A percentile compares a stretch with the other conserved stretches of the same genome.
Conservation (phyloP, 2,329 filamentous ascomycete species). For the Colletotrichum limetticola region DNA sequence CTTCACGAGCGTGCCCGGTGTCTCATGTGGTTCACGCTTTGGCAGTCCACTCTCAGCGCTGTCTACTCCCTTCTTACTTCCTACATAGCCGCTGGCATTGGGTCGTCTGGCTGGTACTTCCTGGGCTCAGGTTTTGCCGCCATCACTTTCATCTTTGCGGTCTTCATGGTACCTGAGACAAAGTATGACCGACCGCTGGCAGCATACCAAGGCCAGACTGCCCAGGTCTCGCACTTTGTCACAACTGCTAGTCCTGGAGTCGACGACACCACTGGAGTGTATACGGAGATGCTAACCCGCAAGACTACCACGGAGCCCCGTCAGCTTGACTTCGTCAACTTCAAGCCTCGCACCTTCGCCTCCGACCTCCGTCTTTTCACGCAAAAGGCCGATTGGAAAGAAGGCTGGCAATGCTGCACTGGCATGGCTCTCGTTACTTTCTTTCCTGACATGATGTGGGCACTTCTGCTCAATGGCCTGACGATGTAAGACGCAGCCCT, state of each 20-base stretch:
- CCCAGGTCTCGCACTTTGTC: constrained; percentile 26
- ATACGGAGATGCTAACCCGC: constrained; percentile 32
- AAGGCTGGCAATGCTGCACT: constrained; percentile 37
- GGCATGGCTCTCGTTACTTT: constrained; percentile 46
- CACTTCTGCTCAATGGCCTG: constrained; percentile 46
- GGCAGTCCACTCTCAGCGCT: constrained; percentile 50
- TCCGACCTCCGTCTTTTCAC: constrained; percentile 52
- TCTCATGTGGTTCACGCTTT: constrained; percentile 53
- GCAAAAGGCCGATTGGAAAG: constrained; percentile 50
- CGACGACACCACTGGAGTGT: constrained; percentile 33
- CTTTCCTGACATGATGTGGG: constrained; percentile 56
- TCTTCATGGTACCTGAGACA: constrained; percentile 55
- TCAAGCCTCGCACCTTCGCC: constrained; percentile 45
- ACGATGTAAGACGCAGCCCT: constrained; percentile 9
- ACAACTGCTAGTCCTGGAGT: constrained; percentile 35
- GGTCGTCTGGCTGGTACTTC: constrained; percentile 54
- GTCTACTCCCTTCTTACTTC: constrained; percentile 52
- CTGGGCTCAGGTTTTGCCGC: constrained; percentile 49
- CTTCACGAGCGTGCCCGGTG: constrained; percentile 53
- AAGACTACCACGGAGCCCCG: constrained; percentile 23
- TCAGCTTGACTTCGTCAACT: constrained; percentile 49
- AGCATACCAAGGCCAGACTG: constrained; percentile 47
- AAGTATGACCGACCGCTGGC: constrained; percentile 50
- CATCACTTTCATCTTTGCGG: constrained; percentile 45
- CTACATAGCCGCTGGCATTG: constrained; percentile 53